Percentiles rank a stretch among this genome's conserved stretches.
Conservation (phyloP, 345 rosid genomes). For the Populus alba region DNA sequence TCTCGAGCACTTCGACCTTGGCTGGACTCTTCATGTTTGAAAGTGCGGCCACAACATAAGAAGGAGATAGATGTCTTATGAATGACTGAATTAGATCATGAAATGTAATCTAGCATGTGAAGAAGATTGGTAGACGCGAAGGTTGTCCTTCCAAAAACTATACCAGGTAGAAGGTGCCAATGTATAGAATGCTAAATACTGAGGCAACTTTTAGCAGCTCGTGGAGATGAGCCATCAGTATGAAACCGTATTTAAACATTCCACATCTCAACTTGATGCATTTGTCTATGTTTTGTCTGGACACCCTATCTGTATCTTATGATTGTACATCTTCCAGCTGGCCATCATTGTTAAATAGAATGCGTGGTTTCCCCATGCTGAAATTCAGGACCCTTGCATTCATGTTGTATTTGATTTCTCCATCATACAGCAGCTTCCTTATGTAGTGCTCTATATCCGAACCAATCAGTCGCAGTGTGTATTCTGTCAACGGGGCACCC, state of each 20-base stretch:
- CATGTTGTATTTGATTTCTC: conserved; percentile 76
- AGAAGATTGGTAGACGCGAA: neutral
- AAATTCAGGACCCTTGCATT: conserved; percentile 57
- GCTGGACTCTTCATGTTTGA: conserved; percentile 37
- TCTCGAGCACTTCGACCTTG: conserved; percentile 49
- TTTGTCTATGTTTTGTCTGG: neutral
- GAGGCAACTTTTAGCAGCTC: neutral
- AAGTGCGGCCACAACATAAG: conserved; percentile 15
- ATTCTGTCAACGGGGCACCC: conserved; percentile 94
- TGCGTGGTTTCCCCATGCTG: conserved; percentile 49
- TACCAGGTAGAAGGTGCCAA: neutral
- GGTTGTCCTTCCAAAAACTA: neutral
- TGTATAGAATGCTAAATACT: neutral
- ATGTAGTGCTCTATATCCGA: conserved; percentile 91
- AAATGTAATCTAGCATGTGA: neutral
- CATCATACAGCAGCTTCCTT: conserved; percentile 76
- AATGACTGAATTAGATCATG: neutral
- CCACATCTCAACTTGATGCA: neutral
- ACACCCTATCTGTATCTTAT: neutral
- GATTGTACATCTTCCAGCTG: conserved; percentile 15
- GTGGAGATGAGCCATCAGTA: neutral
- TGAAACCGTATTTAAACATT: neutral
- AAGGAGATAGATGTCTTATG: no score
- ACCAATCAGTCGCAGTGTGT: conserved; percentile 80
- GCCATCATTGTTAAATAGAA: conserved; percentile 7